phyloP scores from a whole-genome alignment of 805 yeast genomes.

The Suhomyces sp. region DNA sequence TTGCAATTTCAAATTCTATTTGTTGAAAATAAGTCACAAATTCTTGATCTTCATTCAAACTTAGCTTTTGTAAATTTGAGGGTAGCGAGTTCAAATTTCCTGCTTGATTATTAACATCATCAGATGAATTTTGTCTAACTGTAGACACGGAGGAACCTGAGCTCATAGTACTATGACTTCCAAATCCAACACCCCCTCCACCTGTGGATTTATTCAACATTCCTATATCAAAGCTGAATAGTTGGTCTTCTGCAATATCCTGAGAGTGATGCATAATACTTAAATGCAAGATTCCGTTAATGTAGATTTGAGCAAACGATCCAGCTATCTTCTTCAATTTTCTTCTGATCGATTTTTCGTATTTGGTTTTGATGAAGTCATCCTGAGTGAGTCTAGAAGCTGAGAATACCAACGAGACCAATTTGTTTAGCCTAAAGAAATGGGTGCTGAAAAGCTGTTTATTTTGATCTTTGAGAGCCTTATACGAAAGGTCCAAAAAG shows the following conservation, averaged over 20 bases:
- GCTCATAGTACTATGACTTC: not conserved
- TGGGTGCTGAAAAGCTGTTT: slow-evolving; percentile 52
- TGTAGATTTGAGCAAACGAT: slow-evolving; percentile 59
- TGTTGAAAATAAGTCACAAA: slow-evolving; percentile 31
- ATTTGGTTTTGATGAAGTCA: slow-evolving; percentile 47
- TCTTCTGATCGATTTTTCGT: slow-evolving; percentile 45
- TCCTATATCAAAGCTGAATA: slow-evolving; percentile 29
- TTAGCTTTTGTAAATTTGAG: slow-evolving; percentile 1
- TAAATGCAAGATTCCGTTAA: slow-evolving; percentile 62
- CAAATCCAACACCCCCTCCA: not conserved
- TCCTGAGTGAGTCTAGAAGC: slow-evolving; percentile 53
- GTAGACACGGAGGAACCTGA: slow-evolving; percentile 8
- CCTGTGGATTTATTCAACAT: slow-evolving; percentile 5
- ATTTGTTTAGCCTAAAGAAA: slow-evolving; percentile 50
- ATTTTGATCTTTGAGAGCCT: slow-evolving; percentile 49
- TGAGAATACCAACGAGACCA: slow-evolving; percentile 51
- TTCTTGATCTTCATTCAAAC: slow-evolving; percentile 6
- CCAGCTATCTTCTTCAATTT: slow-evolving; percentile 51
- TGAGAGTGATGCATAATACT: slow-evolving; percentile 35
- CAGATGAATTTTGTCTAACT: slow-evolving; percentile 4
- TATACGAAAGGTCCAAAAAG: slow-evolving; percentile 46
- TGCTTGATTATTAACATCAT: not conserved
- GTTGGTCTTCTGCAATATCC: slow-evolving; percentile 20
- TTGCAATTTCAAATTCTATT: slow-evolving; percentile 38
- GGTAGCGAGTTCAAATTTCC: not conserved